Conservation (phyloP, 2,329 filamentous ascomycete genomes). For the Claviceps paspali region DNA sequence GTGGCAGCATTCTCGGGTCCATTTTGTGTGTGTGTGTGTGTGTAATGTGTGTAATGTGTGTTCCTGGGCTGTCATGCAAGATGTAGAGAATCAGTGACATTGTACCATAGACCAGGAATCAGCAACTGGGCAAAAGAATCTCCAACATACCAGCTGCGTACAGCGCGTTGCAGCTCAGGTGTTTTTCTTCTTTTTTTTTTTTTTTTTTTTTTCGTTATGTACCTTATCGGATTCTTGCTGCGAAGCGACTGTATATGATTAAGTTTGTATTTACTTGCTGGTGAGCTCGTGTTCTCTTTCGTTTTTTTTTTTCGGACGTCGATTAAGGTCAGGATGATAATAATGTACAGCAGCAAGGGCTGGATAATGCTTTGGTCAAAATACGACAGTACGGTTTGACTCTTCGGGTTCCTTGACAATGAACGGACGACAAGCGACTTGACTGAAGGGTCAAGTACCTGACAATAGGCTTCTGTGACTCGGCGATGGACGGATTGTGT, state of each 20-base stretch:
- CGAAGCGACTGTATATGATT: too few relatives aligned
- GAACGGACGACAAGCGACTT: slow-evolving; percentile 27
- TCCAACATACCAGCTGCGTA: too few relatives aligned
- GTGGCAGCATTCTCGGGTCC: slow-evolving; percentile 46
- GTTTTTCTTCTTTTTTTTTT: background rate
- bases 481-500: too few relatives aligned
- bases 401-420: slow-evolving; percentile 14
- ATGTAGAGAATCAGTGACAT: background rate
- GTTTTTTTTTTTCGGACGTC: slow-evolving; percentile 6
- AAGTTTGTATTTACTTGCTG: too few relatives aligned
- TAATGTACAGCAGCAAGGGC: slow-evolving; percentile 7
- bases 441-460: slow-evolving; percentile 3
- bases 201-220: background rate
- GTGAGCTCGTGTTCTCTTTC: slow-evolving; percentile 3
- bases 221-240: background rate
- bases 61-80: background rate
- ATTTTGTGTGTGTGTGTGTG: slow-evolving; percentile 42
- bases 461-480: slow-evolving; percentile 10
- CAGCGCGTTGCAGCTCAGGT: background rate
- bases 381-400: slow-evolving; percentile 8
- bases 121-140: too few relatives aligned
- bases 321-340: slow-evolving; percentile 6
- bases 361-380: slow-evolving; percentile 2
- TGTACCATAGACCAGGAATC: too few relatives aligned
- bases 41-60: background rate